phyloP scores from a whole-genome alignment of 179 eudicot species.

The Amaranthus tricolor region DNA sequence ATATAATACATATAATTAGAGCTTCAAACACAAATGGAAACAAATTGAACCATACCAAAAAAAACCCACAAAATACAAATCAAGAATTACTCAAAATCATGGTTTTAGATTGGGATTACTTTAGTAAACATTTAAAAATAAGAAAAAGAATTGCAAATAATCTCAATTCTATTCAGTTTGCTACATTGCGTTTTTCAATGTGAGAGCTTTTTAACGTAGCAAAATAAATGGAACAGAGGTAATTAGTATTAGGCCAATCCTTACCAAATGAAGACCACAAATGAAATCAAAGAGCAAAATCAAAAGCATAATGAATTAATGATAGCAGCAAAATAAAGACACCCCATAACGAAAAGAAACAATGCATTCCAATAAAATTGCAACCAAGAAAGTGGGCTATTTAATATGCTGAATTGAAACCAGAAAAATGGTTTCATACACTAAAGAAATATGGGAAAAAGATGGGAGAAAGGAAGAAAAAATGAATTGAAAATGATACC shows the following conservation, averaged over 20 bases:
- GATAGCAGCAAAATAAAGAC: not conserved
- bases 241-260: not conserved
- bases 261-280: not conserved
- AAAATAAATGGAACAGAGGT: not conserved
- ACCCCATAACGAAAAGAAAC: not conserved
- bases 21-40: not conserved
- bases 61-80: not conserved
- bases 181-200: not conserved
- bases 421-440: not conserved
- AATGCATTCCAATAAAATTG: not conserved
- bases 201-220: not conserved
- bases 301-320: not conserved
- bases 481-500: conserved; percentile 10
- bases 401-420: not conserved
- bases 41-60: not conserved
- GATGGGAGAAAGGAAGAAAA: not conserved
- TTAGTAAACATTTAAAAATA: too few relatives aligned
- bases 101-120: not conserved
- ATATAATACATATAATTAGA: not conserved
- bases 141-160: too few relatives aligned
- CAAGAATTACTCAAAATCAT: conserved; percentile 4
- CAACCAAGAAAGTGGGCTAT: conserved; percentile 7
- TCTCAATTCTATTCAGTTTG: too few relatives aligned
- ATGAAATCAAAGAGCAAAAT: not conserved
- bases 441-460: not conserved